Base-by-base conservation (phyloP, 208 protist species). In the Acanthamoeba castellanii region DNA sequence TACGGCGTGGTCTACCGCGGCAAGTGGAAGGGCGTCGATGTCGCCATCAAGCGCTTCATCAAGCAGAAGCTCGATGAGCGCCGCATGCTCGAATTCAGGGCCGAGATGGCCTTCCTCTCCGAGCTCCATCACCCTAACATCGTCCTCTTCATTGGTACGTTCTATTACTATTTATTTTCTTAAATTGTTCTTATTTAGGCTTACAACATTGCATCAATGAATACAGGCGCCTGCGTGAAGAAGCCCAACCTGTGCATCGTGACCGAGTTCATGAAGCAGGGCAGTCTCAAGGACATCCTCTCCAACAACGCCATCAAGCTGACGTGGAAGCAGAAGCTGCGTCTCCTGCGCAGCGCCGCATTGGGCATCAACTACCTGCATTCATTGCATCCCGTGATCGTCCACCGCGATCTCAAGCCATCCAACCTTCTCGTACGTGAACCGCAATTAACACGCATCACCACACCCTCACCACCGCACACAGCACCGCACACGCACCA, bases 11-110 rank as follows among this genome's bases (percentile, higher is more conserved):
- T 84, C 76, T 84, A 84, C 47, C 32, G 76, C 16, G 76, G 76
- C 76, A 84, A 47, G 34, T 84, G 76, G 76, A 47, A 55, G 47
- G 42, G 34, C 42, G 47, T 55, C 76, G 76, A 84, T 2, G 76
- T 84, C 8, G 76, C 76, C 34, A 64, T 97, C 20, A 97, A 97
- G 57, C 94, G 78, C 61, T 30, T 96, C 2, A 93, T 42, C 70
- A 84, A 84, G 76, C 76, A 84, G 76, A 84, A 84, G 76, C 76
- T 84, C 37, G 34, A 47, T 25, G 76, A 84, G 76, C 34, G 47
- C 18, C 76, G 76, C 34, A 84, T 84, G 76, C 47, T 84, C 22
- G 76, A 84, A 9, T 84, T 84, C 37, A 11, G 76, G 9, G 76
- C 76, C 47, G 76, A 84, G 25, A 84, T 84, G 76, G 76, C 76